Evolutionary conservation across 2,329 filamentous ascomycete species (phyloP).

Genomic region (Botrytis porri): DNA sequence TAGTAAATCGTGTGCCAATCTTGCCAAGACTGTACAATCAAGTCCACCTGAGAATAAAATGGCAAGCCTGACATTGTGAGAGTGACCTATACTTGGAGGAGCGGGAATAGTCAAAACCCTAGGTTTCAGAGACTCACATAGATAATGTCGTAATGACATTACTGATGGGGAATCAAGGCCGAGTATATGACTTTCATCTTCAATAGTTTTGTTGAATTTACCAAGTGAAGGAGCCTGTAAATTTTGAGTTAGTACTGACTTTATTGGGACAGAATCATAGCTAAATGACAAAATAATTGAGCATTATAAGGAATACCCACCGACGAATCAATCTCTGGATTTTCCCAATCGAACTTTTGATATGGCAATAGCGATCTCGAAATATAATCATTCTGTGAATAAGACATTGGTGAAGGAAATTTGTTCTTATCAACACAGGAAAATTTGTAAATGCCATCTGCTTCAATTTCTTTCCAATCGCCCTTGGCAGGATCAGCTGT

Average conservation of each 20-base stretch:
- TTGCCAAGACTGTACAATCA: constrained; percentile 85
- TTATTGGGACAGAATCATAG: not conserved
- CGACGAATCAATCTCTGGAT: constrained; percentile 1
- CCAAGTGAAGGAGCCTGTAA: constrained; percentile 27
- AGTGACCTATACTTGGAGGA: constrained; percentile 43
- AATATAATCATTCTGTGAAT: not conserved
- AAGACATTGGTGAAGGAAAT: not conserved
- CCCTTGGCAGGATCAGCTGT: constrained; percentile 53
- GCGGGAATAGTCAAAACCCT: constrained; percentile 65
- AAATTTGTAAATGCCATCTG: constrained; percentile 69
- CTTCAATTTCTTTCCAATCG: constrained; percentile 77
- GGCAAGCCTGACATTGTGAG: constrained; percentile 57
- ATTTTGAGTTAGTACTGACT: not conserved
- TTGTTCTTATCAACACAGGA: constrained; percentile 23
- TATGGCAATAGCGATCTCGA: constrained; percentile 21
- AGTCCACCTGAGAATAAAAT: constrained; percentile 92
- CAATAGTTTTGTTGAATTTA: constrained; percentile 40
- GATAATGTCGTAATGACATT: constrained; percentile 48
- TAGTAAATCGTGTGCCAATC: constrained; percentile 74
- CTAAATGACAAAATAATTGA: not conserved
- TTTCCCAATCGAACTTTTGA: constrained; percentile 23
- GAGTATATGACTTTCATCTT: constrained; percentile 36
- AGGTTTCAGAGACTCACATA: constrained; percentile 60
- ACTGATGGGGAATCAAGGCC: constrained; percentile 50
- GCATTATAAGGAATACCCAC: not conserved